Evolutionary conservation across 2,329 filamentous ascomycete species (phyloP).

Genomic region (Colletotrichum nymphaeae): DNA sequence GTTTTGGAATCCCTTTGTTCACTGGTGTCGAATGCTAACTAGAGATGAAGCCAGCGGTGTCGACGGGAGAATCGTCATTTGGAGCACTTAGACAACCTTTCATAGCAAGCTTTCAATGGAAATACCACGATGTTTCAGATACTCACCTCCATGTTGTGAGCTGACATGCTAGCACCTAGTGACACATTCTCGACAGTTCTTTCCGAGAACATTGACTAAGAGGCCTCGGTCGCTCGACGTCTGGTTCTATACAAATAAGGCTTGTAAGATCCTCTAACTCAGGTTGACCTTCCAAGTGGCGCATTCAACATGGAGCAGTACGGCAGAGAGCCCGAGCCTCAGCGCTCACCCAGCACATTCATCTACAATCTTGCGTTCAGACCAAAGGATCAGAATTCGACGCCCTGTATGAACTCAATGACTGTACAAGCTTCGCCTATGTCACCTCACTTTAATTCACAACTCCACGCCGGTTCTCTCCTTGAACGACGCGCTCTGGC

Average conservation of each 20-base stretch:
- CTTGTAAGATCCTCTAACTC: not conserved
- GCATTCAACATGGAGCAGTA: not conserved
- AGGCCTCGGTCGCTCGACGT: not conserved
- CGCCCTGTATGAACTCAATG: not conserved
- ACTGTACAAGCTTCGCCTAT: not conserved
- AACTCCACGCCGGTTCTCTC: not conserved
- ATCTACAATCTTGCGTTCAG: slow-evolving; percentile 17
- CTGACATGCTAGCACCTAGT: too few relatives aligned
- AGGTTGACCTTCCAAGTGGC: not conserved
- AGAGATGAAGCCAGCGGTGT: slow-evolving; percentile 77
- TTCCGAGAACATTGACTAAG: not conserved
- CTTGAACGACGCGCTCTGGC: not conserved
- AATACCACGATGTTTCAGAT: slow-evolving; percentile 23
- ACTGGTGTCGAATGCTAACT: slow-evolving; percentile 29
- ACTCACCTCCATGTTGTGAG: not conserved
- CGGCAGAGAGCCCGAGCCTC: not conserved
- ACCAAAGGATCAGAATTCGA: not conserved
- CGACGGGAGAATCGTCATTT: slow-evolving; percentile 85
- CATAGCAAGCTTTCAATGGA: slow-evolving; percentile 26
- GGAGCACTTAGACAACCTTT: slow-evolving; percentile 67
- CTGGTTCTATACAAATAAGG: not conserved
- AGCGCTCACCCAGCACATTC: slow-evolving; percentile 23
- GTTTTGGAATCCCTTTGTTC: slow-evolving; percentile 47
- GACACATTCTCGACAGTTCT: not conserved
- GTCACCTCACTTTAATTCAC: not conserved